A percentile compares a stretch with the other conserved stretches of the same genome.
These are phyloP conservation scores for Calonectria fujianensis DNA, from an alignment of 2,329 filamentous ascomycete species.

Conservation along the genomic window DNA sequence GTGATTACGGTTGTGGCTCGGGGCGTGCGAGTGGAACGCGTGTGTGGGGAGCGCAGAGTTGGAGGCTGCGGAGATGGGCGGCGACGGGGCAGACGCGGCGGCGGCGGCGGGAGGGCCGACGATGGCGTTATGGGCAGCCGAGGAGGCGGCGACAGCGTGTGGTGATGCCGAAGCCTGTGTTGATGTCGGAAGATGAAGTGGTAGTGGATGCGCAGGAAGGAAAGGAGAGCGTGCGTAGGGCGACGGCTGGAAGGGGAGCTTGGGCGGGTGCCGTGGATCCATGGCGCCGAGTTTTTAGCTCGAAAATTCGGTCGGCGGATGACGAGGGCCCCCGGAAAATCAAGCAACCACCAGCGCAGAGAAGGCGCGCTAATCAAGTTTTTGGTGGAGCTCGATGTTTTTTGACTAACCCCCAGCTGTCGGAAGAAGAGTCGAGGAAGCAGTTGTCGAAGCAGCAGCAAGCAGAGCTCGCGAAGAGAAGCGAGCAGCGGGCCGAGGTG, in stretches of 20 bases:
- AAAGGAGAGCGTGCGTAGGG: conserved; percentile 58
- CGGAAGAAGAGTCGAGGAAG: conserved; percentile 22
- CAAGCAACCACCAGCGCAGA: conserved; percentile 46
- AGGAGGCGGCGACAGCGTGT: conserved; percentile 40
- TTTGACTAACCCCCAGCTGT: conserved; percentile 21
- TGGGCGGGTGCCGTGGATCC: conserved; percentile 58
- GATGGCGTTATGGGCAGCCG: conserved; percentile 34
- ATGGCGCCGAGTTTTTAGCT: conserved; percentile 61
- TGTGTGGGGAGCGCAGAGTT: conserved; percentile 45
- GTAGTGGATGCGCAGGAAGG: conserved; percentile 49
- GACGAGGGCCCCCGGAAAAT: conserved; percentile 54
- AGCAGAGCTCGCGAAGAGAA: conserved; percentile 1
- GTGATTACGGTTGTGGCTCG: conserved; percentile 50
- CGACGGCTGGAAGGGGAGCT: conserved; percentile 58
- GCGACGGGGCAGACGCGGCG: conserved; percentile 29
- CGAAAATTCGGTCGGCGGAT: conserved; percentile 55
- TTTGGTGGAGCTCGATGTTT: conserved; percentile 27
- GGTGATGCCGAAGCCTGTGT: conserved; percentile 42
- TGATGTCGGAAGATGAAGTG: conserved; percentile 40
- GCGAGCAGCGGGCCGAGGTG: conserved; percentile 4
- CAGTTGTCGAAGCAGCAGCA: conserved; percentile 19
- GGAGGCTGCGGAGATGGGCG: conserved; percentile 39
- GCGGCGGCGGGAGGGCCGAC: conserved; percentile 42
- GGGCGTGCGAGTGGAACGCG: conserved; percentile 48
- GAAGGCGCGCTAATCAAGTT: conserved; percentile 30